Percentiles rank a stretch among this genome's conserved stretches.
phyloP scores from a whole-genome alignment of 2,329 filamentous ascomycete genomes.

The Elsinoe ampelina region DNA sequence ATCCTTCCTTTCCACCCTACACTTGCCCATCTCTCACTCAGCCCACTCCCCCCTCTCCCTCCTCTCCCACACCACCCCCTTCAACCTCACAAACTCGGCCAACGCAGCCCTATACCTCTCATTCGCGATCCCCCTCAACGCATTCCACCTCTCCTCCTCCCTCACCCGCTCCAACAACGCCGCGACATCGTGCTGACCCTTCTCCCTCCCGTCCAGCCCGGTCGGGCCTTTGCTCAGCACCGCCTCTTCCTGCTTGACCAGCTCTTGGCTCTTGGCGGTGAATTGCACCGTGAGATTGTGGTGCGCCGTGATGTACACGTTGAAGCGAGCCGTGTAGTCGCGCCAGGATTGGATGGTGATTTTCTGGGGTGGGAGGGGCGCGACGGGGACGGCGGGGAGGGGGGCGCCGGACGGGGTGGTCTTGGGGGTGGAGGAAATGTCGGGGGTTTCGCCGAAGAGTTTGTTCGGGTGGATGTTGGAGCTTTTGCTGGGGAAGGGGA shows the following conservation, averaged over 20 bases:
- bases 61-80: constrained; percentile 31
- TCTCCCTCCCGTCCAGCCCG: constrained; percentile 24
- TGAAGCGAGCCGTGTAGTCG: constrained; percentile 45
- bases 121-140: constrained; percentile 51
- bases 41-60: constrained; percentile 10
- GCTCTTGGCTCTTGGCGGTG: constrained; percentile 27
- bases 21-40: not conserved
- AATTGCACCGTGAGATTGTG: constrained; percentile 44
- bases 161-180: constrained; percentile 27
- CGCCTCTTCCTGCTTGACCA: constrained; percentile 12
- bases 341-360: constrained; percentile 42
- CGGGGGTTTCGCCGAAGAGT: constrained; percentile 18
- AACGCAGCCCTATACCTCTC: constrained; percentile 52
- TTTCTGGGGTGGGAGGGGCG: constrained; percentile 30
- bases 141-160: constrained; percentile 41
- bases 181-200: constrained; percentile 27
- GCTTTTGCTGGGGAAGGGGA: constrained; percentile 51
- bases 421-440: constrained; percentile 24
- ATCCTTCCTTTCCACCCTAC: not conserved
- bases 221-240: constrained; percentile 19
- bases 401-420: constrained; percentile 35
- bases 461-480: constrained; percentile 36
- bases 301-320: constrained; percentile 48
- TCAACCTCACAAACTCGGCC: constrained; percentile 46
- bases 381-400: constrained; percentile 42